Evolutionary conservation across 257 asterid species (phyloP).

Genomic region (Nicotiana knightiana): DNA sequence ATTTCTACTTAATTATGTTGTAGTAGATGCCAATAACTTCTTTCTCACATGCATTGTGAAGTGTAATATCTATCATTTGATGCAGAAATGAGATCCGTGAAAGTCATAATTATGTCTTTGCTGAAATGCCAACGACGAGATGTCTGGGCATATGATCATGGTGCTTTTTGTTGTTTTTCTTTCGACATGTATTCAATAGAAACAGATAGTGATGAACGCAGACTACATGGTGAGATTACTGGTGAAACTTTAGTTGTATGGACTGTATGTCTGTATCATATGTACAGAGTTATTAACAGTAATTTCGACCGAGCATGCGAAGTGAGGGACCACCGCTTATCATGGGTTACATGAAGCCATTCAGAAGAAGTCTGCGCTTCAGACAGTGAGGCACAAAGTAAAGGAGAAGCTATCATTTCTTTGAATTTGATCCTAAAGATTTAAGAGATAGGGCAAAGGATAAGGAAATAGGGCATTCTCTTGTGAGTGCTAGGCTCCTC

Average conservation of each 20-base stretch:
- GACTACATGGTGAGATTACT: conserved; percentile 1
- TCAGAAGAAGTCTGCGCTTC: not conserved
- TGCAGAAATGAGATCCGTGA: not conserved
- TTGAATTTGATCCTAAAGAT: not conserved
- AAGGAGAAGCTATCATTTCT: not conserved
- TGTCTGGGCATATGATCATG: not conserved
- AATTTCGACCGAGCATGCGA: not conserved
- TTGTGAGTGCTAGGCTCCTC: not conserved
- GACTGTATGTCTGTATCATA: not conserved
- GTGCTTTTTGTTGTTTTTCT: not conserved
- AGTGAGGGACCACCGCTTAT: not conserved
- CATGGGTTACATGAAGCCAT: not conserved
- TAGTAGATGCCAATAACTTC: not conserved
- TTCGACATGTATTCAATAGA: not conserved
- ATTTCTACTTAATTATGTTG: not conserved
- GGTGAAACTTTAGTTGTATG: not conserved
- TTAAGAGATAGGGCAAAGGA: not conserved
- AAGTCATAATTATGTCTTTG: not conserved
- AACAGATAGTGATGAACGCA: not conserved
- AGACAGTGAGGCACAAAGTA: not conserved
- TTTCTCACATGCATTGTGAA: not conserved
- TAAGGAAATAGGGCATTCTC: not conserved
- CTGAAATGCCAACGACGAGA: too few relatives aligned
- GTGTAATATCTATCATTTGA: not conserved
- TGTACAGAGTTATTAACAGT: not conserved